Evolutionary conservation across 768 basidiomycete species (phyloP).

Genomic region (Chalciporus sphaerocephalus): DNA sequence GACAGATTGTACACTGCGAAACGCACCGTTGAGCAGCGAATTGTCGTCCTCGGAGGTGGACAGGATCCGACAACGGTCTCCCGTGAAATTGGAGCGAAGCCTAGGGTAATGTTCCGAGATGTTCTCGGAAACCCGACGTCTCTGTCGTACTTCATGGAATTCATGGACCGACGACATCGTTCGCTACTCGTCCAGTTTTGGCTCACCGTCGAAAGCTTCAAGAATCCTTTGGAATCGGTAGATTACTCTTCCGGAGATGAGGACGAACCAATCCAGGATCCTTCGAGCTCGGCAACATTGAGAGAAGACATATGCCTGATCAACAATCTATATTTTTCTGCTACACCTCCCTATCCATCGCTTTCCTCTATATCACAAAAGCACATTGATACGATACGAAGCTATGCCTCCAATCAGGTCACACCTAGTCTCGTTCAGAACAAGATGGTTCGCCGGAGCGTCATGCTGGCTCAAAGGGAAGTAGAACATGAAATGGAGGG

Average conservation of each 20-base stretch:
- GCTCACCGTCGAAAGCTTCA: constrained; percentile 96
- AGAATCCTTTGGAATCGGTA: constrained; percentile 86
- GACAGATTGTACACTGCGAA: constrained; percentile 88
- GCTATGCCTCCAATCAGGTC: constrained; percentile 53
- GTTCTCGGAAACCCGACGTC: constrained; percentile 86
- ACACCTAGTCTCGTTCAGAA: constrained; percentile 37
- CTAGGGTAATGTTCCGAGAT: constrained; percentile 63
- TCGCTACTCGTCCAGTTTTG: constrained; percentile 93
- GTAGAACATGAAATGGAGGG: constrained; percentile 87
- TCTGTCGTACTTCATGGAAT: constrained; percentile 96
- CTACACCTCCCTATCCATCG: constrained; percentile 50
- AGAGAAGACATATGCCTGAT: constrained; percentile 89
- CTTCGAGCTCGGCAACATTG: constrained; percentile 55
- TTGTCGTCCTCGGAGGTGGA: constrained; percentile 71
- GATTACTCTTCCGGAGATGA: constrained; percentile 60
- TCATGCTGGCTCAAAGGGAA: constrained; percentile 81
- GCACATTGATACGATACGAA: constrained; percentile 64
- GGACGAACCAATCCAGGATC: constrained; percentile 56
- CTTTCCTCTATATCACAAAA: constrained; percentile 64
- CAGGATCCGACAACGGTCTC: constrained; percentile 46
- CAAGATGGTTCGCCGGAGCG: constrained; percentile 65
- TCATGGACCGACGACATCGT: constrained; percentile 86
- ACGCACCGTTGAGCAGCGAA: constrained; percentile 80
- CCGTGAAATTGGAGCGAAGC: constrained; percentile 42
- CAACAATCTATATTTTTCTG: constrained; percentile 80